Conservation (phyloP, 257 asterid species). For the Nicotiana paniculata region DNA sequence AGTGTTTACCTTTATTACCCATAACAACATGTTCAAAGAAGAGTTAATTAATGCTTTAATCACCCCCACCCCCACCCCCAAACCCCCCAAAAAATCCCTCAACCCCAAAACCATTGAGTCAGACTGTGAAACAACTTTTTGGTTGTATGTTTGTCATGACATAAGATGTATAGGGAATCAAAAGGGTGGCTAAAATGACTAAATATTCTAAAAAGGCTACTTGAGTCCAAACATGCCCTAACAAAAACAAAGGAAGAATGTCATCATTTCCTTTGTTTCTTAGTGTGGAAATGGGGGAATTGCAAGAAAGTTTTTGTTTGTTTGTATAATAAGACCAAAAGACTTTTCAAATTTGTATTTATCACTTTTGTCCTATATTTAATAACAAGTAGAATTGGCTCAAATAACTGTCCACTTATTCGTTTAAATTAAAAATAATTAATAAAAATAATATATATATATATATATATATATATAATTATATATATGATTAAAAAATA, state of each 20-base stretch:
- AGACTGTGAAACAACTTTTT: slow-evolving; percentile 17
- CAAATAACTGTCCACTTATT: too few relatives aligned
- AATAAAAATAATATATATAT: too few relatives aligned
- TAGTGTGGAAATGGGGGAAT: slow-evolving; percentile 23
- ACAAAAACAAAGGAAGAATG: slow-evolving; percentile 59
- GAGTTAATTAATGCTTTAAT: background rate
- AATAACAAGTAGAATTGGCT: background rate
- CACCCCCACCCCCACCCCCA: background rate
- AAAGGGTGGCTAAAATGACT: slow-evolving; percentile 31
- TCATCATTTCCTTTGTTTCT: slow-evolving; percentile 33
- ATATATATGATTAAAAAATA: too few relatives aligned
- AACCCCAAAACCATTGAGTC: background rate
- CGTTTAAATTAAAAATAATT: too few relatives aligned
- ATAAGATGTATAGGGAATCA: slow-evolving; percentile 65
- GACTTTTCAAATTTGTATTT: slow-evolving; percentile 1
- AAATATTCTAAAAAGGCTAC: slow-evolving; percentile 41
- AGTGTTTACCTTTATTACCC: background rate
- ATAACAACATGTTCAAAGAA: too few relatives aligned
- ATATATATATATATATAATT: too few relatives aligned
- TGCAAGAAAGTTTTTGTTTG: slow-evolving; percentile 16
- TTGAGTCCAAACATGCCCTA: slow-evolving; percentile 60
- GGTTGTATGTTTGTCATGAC: slow-evolving; percentile 49
- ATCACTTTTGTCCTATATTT: background rate
- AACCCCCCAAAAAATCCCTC: background rate
- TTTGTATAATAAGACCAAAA: slow-evolving; percentile 12